These are phyloP conservation scores for Phoma sp. DNA, from an alignment of 2,329 filamentous ascomycete genomes.

Conservation along the genomic window DNA sequence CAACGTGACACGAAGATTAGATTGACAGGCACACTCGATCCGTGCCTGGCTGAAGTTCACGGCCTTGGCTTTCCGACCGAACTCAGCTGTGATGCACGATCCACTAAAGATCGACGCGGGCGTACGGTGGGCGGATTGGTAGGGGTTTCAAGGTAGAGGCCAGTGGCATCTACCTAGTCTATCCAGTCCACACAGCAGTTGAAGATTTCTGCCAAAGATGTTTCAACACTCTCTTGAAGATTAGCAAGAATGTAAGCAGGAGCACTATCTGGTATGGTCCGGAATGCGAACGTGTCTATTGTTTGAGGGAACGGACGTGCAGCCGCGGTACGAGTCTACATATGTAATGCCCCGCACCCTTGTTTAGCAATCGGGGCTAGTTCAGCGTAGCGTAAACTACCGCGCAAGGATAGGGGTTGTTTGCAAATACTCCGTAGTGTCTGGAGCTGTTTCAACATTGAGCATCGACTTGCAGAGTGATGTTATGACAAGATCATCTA, in stretches of 20 bases:
- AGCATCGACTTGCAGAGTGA: too few relatives aligned
- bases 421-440: too few relatives aligned
- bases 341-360: slow-evolving; percentile 20
- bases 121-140: slow-evolving; percentile 5
- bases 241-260: too few relatives aligned
- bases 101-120: slow-evolving; percentile 20
- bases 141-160: background rate
- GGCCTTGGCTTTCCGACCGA: slow-evolving; percentile 31
- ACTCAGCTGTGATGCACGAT: slow-evolving; percentile 23
- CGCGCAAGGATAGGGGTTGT: slow-evolving; percentile 6
- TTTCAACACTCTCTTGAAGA: too few relatives aligned
- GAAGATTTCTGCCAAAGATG: too few relatives aligned
- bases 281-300: background rate
- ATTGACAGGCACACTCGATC: slow-evolving; percentile 19
- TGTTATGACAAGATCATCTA: too few relatives aligned
- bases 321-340: background rate
- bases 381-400: slow-evolving; percentile 22
- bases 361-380: slow-evolving; percentile 18
- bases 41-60: slow-evolving; percentile 21
- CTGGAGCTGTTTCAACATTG: too few relatives aligned
- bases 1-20: slow-evolving; percentile 7
- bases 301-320: background rate
- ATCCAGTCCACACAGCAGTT: too few relatives aligned
- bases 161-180: background rate
- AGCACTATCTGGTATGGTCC: background rate